Evolutionary conservation across 257 asterid species (phyloP), one percentile per base, ranked within the genome.

Genomic region (Forsythia suspensa): DNA sequence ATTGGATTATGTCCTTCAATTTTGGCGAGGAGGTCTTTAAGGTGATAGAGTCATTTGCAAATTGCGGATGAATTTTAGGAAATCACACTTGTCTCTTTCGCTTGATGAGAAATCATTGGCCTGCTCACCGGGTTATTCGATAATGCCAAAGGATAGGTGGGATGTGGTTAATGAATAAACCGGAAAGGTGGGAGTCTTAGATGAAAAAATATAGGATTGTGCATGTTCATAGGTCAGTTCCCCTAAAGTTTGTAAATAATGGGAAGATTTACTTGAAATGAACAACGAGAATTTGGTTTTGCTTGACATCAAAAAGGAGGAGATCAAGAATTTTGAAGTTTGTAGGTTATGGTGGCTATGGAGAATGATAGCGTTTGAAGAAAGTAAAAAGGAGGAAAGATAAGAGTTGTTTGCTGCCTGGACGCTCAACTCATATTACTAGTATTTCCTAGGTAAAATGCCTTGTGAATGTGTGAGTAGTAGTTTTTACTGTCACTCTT

Each of bases 1-100:
- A 84, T 76, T 80, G 87, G 65, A 78, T 87, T 40, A 80, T 87
- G 88, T 84, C 81, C 18, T 87, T 87, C 76, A 82, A 80, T 78
- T 16, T 87, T 3, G 75, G 61, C 42, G 80, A 80, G 46, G 90
- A 87, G 71, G 71, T 21, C 40, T 87, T 84, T 63, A 70, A 68
- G 68, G 66, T 20, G 51, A 84, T 87, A 36, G 84, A 84, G 9
- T 66, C 84, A 3, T n/a, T 87, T 88, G 0, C 73, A 2, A n/a
- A 80, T 65, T 70, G 76, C 38, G 83, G 51, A n/a, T n/a, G 1
- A 72, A 82, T 29, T 61, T 43, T 55, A 81, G 43, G 68, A 84
- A 84, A 24, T 0, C 76, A 46, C 34, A 77, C 20, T 21, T 87
- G 74, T 84, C 77, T 78, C 57, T 71, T 65, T 87, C 84, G 84